Percentiles rank a stretch among this genome's conserved stretches.
Conservation (phyloP, 176 grass and related monocot species). For the Olyra latifolia region DNA sequence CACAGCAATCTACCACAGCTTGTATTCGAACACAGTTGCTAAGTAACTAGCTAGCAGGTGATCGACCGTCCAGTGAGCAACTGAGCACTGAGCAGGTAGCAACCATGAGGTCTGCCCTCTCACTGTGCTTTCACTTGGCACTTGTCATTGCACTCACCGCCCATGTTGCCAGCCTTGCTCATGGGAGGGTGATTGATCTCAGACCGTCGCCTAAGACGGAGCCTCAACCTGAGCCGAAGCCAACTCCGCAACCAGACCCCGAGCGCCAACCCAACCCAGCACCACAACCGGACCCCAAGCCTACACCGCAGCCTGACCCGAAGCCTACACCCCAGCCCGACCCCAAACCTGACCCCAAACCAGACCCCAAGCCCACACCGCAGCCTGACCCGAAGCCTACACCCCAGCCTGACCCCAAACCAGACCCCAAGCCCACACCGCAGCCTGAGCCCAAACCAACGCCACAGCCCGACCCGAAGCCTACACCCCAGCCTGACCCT, state of each 20-base stretch:
- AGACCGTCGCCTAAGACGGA: background rate
- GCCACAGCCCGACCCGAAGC: background rate
- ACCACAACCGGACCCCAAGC: background rate
- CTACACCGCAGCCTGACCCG: background rate
- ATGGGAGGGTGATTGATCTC: constrained; percentile 3
- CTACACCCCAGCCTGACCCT: background rate
- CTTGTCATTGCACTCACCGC: background rate
- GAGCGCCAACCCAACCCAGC: background rate
- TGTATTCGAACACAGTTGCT: background rate
- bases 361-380: background rate
- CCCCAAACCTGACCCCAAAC: background rate
- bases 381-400: background rate
- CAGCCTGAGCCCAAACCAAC: background rate
- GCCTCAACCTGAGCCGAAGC: background rate
- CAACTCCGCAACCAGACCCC: background rate
- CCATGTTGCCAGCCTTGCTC: background rate
- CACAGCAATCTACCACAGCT: background rate
- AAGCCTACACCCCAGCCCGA: background rate
- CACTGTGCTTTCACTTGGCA: background rate
- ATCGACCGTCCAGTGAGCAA: too few relatives aligned
- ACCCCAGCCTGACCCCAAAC: background rate
- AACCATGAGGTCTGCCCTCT: constrained; percentile 8
- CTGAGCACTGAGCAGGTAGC: background rate
- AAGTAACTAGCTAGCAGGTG: background rate
- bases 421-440: background rate